A percentile compares a stretch with the other conserved stretches of the same genome.
phyloP scores from a whole-genome alignment of 352 stramenopile genomes.

The Thraustochytrium sp. region DNA sequence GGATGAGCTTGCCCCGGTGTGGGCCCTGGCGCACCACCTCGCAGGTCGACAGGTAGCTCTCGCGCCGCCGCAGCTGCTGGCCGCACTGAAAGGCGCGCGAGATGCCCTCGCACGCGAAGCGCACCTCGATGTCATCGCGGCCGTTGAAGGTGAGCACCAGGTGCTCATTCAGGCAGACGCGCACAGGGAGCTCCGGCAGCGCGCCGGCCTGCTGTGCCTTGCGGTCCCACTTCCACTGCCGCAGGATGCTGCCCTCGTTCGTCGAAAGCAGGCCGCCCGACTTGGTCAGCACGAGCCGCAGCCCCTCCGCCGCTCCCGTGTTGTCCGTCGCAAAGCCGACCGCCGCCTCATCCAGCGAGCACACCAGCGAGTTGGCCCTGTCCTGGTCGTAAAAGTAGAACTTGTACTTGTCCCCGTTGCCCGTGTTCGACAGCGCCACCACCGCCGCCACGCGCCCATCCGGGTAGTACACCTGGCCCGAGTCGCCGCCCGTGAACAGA shows the following conservation, averaged over 20 bases:
- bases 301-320: conserved; percentile 36
- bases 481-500: background rate
- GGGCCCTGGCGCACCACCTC: background rate
- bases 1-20: background rate
- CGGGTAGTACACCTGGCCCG: conserved; percentile 30
- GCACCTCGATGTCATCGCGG: conserved; percentile 61
- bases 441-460: background rate
- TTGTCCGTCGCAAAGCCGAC: conserved; percentile 48
- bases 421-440: conserved; percentile 7
- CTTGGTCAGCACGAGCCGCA: conserved; percentile 46
- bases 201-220: conserved; percentile 58
- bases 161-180: conserved; percentile 66
- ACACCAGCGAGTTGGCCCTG: conserved; percentile 43
- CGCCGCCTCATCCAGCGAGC: conserved; percentile 47
- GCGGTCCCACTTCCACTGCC: conserved; percentile 51
- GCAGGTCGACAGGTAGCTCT: conserved; percentile 64
- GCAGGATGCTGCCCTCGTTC: conserved; percentile 43
- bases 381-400: conserved; percentile 51
- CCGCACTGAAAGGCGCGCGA: conserved; percentile 64
- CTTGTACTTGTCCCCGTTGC: conserved; percentile 18
- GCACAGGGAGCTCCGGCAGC: conserved; percentile 58
- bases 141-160: conserved; percentile 65
- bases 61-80: conserved; percentile 61
- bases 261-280: conserved; percentile 31
- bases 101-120: conserved; percentile 62